Conservation (phyloP, 108 stramenopile genomes). For the Cyclotella baltica region DNA sequence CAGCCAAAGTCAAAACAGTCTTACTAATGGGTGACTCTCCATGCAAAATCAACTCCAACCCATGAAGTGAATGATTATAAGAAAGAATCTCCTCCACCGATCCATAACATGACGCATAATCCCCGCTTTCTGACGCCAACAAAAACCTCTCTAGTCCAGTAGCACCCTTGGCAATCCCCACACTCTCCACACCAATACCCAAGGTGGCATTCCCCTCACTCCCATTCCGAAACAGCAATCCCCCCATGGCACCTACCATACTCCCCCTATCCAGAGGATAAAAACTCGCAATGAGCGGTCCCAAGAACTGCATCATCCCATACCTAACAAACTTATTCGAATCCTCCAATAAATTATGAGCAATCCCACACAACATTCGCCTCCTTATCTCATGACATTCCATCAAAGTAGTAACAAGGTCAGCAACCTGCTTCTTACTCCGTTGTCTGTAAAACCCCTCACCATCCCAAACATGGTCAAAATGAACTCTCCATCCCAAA, state of each 20-base stretch:
- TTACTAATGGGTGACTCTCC: slow-evolving; percentile 42
- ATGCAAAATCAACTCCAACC: slow-evolving; percentile 48
- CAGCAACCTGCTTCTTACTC: slow-evolving; percentile 31
- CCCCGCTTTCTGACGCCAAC: not conserved
- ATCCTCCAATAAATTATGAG: slow-evolving; percentile 74
- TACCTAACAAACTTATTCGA: slow-evolving; percentile 79
- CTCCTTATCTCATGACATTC: slow-evolving; percentile 70
- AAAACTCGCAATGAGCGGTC: slow-evolving; percentile 86
- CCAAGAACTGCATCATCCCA: slow-evolving; percentile 92
- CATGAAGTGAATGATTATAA: slow-evolving; percentile 52
- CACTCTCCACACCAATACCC: slow-evolving; percentile 44
- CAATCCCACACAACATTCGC: slow-evolving; percentile 70
- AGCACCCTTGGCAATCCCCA: slow-evolving; percentile 44
- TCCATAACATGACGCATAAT: slow-evolving; percentile 4
- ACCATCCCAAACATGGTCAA: slow-evolving; percentile 45
- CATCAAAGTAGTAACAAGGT: slow-evolving; percentile 21
- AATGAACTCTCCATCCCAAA: slow-evolving; percentile 54
- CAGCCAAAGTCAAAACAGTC: slow-evolving; percentile 22
- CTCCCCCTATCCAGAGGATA: slow-evolving; percentile 74
- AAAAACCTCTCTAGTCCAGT: slow-evolving; percentile 37
- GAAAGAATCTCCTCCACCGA: slow-evolving; percentile 37
- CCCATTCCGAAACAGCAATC: slow-evolving; percentile 22
- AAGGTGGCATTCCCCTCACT: slow-evolving; percentile 13
- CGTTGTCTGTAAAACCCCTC: slow-evolving; percentile 35
- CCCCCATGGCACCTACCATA: slow-evolving; percentile 55